Conservation (phyloP, 352 stramenopile genomes). For the Phytopythium oedochilum region DNA sequence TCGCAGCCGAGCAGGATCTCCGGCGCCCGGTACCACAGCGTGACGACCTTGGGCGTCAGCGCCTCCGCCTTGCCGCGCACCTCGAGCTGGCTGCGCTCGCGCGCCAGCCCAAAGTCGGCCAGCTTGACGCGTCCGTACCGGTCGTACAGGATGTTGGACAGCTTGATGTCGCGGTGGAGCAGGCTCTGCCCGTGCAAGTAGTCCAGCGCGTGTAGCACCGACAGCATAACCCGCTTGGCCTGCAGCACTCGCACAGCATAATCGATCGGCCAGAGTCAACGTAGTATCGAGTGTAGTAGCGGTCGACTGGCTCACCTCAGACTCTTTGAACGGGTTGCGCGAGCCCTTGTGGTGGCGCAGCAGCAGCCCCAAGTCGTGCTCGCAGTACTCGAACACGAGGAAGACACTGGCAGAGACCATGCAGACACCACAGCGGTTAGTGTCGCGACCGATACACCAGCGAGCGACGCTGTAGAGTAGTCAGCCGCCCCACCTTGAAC, state of each 20-base stretch:
- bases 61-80: slow-evolving; percentile 3
- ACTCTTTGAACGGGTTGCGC: slow-evolving; percentile 68
- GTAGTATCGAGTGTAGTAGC: background rate
- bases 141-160: slow-evolving; percentile 92
- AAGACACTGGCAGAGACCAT: slow-evolving; percentile 50
- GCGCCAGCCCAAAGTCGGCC: slow-evolving; percentile 59
- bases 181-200: slow-evolving; percentile 79
- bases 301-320: slow-evolving; percentile 45
- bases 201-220: slow-evolving; percentile 72
- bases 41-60: slow-evolving; percentile 89
- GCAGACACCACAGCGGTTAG: background rate
- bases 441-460: no score
- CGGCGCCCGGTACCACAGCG: slow-evolving; percentile 92
- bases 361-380: slow-evolving; percentile 80
- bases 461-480: no score
- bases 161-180: slow-evolving; percentile 95
- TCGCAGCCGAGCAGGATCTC: slow-evolving; percentile 89
- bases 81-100: slow-evolving; percentile 67
- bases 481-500: slow-evolving; percentile 35
- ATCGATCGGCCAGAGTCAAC: background rate
- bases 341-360: slow-evolving; percentile 43
- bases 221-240: slow-evolving; percentile 87
- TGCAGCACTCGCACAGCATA: background rate
- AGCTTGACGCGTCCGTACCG: slow-evolving; percentile 62
- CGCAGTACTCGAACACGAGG: slow-evolving; percentile 90